phyloP scores from a whole-genome alignment of 345 rosid species.

The Brassica incana region DNA sequence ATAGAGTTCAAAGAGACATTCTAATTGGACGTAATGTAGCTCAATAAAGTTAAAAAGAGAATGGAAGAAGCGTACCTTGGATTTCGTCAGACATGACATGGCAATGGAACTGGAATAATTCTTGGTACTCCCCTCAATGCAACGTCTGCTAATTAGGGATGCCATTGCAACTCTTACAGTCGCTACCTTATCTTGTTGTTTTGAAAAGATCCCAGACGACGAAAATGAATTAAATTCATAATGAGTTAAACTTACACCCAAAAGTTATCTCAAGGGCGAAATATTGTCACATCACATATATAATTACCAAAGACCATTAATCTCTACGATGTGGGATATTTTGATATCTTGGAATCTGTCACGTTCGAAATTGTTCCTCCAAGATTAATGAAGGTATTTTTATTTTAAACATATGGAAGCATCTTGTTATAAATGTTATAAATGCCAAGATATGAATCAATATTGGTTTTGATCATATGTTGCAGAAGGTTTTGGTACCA shows the following conservation, averaged over 20 bases:
- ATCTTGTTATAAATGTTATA: background rate
- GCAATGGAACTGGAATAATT: background rate
- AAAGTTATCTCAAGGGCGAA: background rate
- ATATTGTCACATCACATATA: no score
- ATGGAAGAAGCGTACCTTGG: background rate
- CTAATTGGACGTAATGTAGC: no score
- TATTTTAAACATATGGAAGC: background rate
- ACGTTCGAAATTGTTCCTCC: slow-evolving; percentile 34
- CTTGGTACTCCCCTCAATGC: background rate
- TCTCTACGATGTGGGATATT: slow-evolving; percentile 36
- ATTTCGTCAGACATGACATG: background rate
- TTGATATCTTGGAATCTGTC: slow-evolving; percentile 33
- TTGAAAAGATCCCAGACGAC: background rate
- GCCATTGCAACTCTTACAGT: background rate
- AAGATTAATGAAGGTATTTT: slow-evolving; percentile 13
- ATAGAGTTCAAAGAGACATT: no score
- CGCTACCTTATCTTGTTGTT: background rate
- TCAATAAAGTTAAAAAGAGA: background rate
- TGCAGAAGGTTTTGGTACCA: background rate
- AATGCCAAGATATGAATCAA: background rate
- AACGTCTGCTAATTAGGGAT: background rate
- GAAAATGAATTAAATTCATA: background rate
- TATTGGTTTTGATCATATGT: background rate
- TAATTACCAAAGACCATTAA: background rate
- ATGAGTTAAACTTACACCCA: no score